A percentile compares a stretch with the other conserved stretches of the same genome.
Conservation (phyloP, 2,329 filamentous ascomycete genomes). For the Achaetomium macrosporum region DNA sequence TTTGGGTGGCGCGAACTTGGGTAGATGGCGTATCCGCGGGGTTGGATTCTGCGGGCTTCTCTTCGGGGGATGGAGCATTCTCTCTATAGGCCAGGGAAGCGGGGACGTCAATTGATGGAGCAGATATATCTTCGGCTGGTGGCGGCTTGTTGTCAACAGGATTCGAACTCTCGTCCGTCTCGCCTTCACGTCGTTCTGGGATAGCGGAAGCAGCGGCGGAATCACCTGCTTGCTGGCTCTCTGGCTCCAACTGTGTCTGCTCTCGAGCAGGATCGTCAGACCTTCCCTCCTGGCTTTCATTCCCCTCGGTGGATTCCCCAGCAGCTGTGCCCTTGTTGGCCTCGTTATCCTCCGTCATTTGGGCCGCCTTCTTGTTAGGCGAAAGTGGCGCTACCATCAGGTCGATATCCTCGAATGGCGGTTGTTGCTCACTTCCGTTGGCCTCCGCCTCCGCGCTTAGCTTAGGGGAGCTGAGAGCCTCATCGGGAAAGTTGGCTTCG, state of each 20-base stretch:
- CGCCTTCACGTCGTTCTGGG: not conserved
- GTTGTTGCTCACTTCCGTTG: slow-evolving; percentile 44
- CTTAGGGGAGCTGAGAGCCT: slow-evolving; percentile 64
- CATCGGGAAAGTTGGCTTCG: slow-evolving; percentile 72
- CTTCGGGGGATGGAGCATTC: not conserved
- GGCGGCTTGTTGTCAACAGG: slow-evolving; percentile 5
- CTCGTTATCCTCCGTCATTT: slow-evolving; percentile 6
- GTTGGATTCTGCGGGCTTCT: not conserved
- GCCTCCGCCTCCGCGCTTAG: slow-evolving; percentile 45
- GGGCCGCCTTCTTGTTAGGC: slow-evolving; percentile 38
- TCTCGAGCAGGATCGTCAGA: not conserved
- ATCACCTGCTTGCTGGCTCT: slow-evolving; percentile 1
- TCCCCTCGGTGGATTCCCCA: not conserved
- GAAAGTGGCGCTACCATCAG: slow-evolving; percentile 54
- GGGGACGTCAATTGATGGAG: slow-evolving; percentile 53
- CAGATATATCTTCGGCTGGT: slow-evolving; percentile 13
- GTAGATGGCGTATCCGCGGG: slow-evolving; percentile 5
- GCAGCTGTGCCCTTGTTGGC: not conserved
- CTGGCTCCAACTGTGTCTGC: not conserved
- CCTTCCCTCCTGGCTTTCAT: not conserved
- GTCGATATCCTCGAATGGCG: slow-evolving; percentile 51
- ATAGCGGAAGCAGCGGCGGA: slow-evolving; percentile 30
- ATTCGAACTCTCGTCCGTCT: not conserved
- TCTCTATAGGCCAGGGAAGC: slow-evolving; percentile 50
- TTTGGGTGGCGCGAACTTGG: slow-evolving; percentile 1